phyloP scores from a whole-genome alignment of 108 stramenopile genomes.

The Schizochytrium sp. region DNA sequence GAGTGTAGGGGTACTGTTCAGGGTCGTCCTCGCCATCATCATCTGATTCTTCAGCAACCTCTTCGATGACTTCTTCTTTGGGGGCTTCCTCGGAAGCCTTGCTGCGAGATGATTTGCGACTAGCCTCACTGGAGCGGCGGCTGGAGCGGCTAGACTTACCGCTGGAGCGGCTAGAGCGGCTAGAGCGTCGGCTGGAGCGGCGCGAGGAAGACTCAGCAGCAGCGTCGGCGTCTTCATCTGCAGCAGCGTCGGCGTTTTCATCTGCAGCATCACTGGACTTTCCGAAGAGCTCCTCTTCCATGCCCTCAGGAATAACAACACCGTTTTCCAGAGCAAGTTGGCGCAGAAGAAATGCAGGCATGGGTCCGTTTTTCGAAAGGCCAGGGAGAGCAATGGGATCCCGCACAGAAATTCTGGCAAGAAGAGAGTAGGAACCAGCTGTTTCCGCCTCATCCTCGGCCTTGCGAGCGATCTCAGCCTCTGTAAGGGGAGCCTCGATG shows the following conservation, averaged over 20 bases:
- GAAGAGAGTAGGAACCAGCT: slow-evolving; percentile 16
- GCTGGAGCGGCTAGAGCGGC: background rate
- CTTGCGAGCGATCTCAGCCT: slow-evolving; percentile 50
- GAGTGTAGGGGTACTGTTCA: slow-evolving; percentile 18
- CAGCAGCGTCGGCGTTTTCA: background rate
- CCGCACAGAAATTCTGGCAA: background rate
- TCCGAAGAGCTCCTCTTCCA: slow-evolving; percentile 20
- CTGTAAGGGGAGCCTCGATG: slow-evolving; percentile 41
- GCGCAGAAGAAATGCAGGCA: background rate
- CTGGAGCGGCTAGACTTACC: background rate
- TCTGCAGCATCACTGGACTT: slow-evolving; percentile 25
- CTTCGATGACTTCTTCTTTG: background rate
- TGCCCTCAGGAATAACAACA: background rate
- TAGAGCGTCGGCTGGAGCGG: background rate
- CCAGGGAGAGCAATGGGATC: slow-evolving; percentile 25
- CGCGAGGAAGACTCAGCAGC: background rate
- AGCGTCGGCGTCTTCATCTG: background rate
- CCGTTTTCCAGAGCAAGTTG: no score
- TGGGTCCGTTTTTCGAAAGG: background rate
- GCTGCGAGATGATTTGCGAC: slow-evolving; percentile 2
- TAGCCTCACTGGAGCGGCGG: background rate
- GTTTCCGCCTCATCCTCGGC: slow-evolving; percentile 44
- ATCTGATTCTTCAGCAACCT: background rate
- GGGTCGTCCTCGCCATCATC: slow-evolving; percentile 47
- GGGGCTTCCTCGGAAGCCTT: background rate